Conservation (phyloP, 2,329 filamentous ascomycete species). For the Immersiporthe knoxdaviesiana region DNA sequence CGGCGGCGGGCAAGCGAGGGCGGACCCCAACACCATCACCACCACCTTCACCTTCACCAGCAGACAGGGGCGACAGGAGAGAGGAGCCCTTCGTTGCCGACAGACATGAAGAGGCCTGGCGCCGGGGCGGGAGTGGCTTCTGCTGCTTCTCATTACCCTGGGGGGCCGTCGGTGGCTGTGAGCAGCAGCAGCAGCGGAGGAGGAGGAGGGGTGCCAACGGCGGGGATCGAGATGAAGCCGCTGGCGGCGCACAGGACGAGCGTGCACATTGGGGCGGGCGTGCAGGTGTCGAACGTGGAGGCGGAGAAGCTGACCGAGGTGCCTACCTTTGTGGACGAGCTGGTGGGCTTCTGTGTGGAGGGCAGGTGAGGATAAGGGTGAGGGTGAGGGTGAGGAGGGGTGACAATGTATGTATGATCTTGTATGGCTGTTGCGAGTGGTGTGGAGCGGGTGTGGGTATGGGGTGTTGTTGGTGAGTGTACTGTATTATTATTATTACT, state of each 20-base stretch:
- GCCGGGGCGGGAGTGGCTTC: no score
- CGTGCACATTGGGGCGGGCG: constrained; percentile 33
- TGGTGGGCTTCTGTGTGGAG: constrained; percentile 40
- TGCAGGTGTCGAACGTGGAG: constrained; percentile 39
- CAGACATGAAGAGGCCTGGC: constrained; percentile 12
- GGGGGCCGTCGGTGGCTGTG: constrained; percentile 6
- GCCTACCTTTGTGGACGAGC: constrained; percentile 50
- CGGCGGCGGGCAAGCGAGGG: constrained; percentile 25
- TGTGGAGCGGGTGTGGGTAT: not conserved
- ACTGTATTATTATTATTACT: not conserved
- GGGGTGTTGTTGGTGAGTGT: no score
- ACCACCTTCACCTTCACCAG: not conserved
- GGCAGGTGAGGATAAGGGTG: constrained; percentile 18
- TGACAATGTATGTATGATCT: not conserved
- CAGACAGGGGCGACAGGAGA: not conserved
- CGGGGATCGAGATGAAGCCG: constrained; percentile 35
- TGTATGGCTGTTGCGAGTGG: no score
- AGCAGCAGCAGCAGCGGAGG: no score
- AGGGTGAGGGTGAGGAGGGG: constrained; percentile 5
- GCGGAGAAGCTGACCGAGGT: constrained; percentile 41
- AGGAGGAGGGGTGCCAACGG: constrained; percentile 28
- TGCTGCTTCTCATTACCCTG: constrained; percentile 3
- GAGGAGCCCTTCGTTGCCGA: not conserved
- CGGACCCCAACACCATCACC: not conserved
- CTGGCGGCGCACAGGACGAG: constrained; percentile 31